A percentile compares a stretch with the other conserved stretches of the same genome.
Evolutionary conservation across 345 rosid species (phyloP).

Genomic region (Pseudoturritis turrita): DNA sequence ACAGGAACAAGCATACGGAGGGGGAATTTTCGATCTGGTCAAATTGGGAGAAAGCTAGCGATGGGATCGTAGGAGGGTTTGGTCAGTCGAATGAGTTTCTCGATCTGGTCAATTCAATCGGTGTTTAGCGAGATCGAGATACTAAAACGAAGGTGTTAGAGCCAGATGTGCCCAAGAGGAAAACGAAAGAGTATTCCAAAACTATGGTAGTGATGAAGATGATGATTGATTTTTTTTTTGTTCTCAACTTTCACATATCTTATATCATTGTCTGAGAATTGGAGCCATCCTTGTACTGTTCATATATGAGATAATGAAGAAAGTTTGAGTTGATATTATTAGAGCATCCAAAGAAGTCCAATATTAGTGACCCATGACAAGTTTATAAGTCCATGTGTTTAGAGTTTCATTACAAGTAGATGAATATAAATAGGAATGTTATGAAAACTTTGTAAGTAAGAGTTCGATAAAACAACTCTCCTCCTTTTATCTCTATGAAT

Average conservation of each 20-base stretch:
- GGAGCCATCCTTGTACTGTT: neutral
- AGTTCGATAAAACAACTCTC: too few species aligned
- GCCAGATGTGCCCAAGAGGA: constrained; percentile 87
- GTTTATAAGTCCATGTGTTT: too few species aligned
- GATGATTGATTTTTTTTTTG: constrained; percentile 27
- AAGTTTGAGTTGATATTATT: neutral
- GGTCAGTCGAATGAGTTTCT: constrained; percentile 94
- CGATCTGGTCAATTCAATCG: constrained; percentile 94
- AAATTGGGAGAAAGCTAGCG: constrained; percentile 97
- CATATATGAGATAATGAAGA: neutral
- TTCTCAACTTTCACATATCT: constrained; percentile 1
- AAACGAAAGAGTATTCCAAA: constrained; percentile 90
- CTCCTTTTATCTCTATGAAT: too few species aligned
- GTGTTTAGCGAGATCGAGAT: constrained; percentile 92
- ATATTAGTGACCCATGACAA: too few species aligned
- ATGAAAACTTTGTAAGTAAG: too few species aligned
- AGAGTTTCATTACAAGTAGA: too few species aligned
- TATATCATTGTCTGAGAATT: neutral
- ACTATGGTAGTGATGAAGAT: constrained; percentile 58
- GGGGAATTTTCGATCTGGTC: too few species aligned
- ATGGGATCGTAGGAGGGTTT: constrained; percentile 98
- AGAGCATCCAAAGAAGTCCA: too few species aligned
- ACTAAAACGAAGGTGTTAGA: constrained; percentile 79
- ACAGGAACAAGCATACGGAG: too few species aligned
- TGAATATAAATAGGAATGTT: too few species aligned